A percentile compares a stretch with the other conserved stretches of the same genome.
These are phyloP conservation scores for Imleria badia DNA, from an alignment of 768 basidiomycete genomes.

Conservation along the genomic window DNA sequence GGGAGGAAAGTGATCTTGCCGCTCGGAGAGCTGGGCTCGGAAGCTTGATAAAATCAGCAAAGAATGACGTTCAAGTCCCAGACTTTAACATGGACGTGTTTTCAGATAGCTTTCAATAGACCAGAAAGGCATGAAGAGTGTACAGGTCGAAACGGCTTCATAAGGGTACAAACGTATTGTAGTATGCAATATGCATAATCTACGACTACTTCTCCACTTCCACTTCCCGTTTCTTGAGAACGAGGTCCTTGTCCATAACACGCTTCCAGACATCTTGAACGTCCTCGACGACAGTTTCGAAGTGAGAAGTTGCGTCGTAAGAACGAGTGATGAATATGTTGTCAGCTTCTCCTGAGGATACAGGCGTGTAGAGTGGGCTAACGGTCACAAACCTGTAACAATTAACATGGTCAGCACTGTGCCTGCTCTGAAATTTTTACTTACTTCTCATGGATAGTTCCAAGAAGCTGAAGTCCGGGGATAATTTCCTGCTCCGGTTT, in stretches of 20 bases:
- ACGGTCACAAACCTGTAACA: constrained; percentile 81
- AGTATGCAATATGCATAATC: constrained; percentile 5
- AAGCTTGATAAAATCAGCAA: constrained; percentile 86
- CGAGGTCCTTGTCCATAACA: constrained; percentile 72
- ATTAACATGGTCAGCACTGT: constrained; percentile 9
- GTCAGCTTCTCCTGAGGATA: constrained; percentile 75
- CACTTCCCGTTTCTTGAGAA: constrained; percentile 84
- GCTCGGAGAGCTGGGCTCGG: constrained; percentile 76
- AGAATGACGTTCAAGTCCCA: constrained; percentile 79
- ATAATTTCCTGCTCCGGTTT: constrained; percentile 88
- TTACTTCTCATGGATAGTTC: constrained; percentile 92
- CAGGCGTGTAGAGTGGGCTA: constrained; percentile 85
- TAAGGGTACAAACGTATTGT: constrained; percentile 11
- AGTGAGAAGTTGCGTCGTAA: constrained; percentile 98
- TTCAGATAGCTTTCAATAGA: constrained; percentile 34
- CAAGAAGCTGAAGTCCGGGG: constrained; percentile 91
- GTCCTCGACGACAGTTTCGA: constrained; percentile 97
- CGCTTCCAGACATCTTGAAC: constrained; percentile 96
- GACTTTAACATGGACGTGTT: constrained; percentile 89
- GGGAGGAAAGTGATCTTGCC: constrained; percentile 56
- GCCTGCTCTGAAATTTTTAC: constrained; percentile 39
- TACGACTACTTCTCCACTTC: constrained; percentile 51
- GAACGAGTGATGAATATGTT: constrained; percentile 97
- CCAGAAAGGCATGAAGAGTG: neutral
- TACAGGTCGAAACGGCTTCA: constrained; percentile 7